Evolutionary conservation across 2,329 filamentous ascomycete genomes (phyloP), one percentile per base, ranked within the genome.

Genomic region (Pestalotiopsis sp.): DNA sequence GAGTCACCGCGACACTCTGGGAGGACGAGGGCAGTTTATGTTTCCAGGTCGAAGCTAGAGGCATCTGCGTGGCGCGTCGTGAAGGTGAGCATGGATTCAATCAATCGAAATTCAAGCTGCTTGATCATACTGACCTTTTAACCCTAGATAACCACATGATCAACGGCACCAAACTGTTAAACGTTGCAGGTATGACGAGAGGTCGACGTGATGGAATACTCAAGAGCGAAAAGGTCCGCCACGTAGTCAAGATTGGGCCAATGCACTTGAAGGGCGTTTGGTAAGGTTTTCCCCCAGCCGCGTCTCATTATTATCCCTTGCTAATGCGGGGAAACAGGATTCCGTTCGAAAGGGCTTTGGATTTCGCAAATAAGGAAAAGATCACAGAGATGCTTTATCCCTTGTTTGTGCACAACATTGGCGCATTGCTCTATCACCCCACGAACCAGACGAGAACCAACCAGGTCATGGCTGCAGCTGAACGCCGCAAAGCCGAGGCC

Each of bases 291-390:
- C 45, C 58, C 23, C 20, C 23, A 67, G 31, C 36, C 66, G 59
- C 17, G 57, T 57, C 64, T 66, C 17, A 31, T 17, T 14, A n/a
- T 69, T 64, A 61, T 65, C 67, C 67, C 63, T 69, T 66, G 49
- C 69, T 49, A 65, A 64, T 61, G 64, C 64, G 23, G 45, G 13
- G 67, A 58, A 65, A 58, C 74, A 98, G 95, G 95, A 99, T 99
- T 76, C 96, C 96, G 2, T 98, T 97, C 76, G 96, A 98, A 75
- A 92, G 96, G 73, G 96, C 96, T n/a, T 84, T 99, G 66, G 96
- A 98, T 76, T 98, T 99, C 79, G 96, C 96, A 72, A 99, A 99
- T 85, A 98, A 98, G 87, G 96, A 99, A 82, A 98, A 98, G 84
- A 99, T 98, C 72, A 98, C 96, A 0, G 95, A 98, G 81, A 85